phyloP scores from a whole-genome alignment of 805 yeast genomes.

The Debaryomyces prosopidis region DNA sequence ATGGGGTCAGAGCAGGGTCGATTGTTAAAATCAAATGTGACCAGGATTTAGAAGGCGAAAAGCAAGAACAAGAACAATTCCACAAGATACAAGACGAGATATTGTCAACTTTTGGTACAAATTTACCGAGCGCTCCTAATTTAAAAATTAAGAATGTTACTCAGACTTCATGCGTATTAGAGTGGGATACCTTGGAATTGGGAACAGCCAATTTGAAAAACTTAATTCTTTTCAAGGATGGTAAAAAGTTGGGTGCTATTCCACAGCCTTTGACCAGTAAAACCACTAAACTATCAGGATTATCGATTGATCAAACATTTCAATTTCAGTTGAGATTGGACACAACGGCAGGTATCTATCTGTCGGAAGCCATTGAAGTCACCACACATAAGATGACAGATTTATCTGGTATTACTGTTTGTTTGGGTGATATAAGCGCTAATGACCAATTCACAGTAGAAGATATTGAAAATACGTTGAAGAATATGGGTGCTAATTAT shows the following conservation, averaged over 20 bases:
- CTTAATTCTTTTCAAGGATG: conserved; percentile 74
- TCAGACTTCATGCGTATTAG: conserved; percentile 91
- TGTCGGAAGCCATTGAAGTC: conserved; percentile 65
- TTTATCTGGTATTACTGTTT: conserved; percentile 85
- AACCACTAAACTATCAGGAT: conserved; percentile 86
- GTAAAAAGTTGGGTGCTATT: conserved; percentile 71
- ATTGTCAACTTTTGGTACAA: conserved; percentile 66
- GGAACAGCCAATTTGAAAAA: conserved; percentile 82
- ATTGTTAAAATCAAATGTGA: conserved; percentile 84
- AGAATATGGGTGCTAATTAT: conserved; percentile 72
- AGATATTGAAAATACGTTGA: conserved; percentile 64
- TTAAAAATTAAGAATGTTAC: conserved; percentile 76
- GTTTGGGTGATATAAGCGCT: conserved; percentile 77
- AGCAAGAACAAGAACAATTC: conserved; percentile 58
- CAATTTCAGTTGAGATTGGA: conserved; percentile 76
- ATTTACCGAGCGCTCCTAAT: conserved; percentile 70
- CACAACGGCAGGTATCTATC: conserved; percentile 86
- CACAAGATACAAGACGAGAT: conserved; percentile 71
- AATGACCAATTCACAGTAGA: conserved; percentile 42
- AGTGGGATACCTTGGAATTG: conserved; percentile 85
- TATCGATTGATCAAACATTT: conserved; percentile 82
- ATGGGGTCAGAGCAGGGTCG: conserved; percentile 88
- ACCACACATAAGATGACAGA: conserved; percentile 96
- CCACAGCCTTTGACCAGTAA: conserved; percentile 79
- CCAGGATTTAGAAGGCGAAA: conserved; percentile 68